Evolutionary conservation across 2,329 filamentous ascomycete species (phyloP), one percentile per base, ranked within the genome.

Genomic region (Sordariomycetes sp.): DNA sequence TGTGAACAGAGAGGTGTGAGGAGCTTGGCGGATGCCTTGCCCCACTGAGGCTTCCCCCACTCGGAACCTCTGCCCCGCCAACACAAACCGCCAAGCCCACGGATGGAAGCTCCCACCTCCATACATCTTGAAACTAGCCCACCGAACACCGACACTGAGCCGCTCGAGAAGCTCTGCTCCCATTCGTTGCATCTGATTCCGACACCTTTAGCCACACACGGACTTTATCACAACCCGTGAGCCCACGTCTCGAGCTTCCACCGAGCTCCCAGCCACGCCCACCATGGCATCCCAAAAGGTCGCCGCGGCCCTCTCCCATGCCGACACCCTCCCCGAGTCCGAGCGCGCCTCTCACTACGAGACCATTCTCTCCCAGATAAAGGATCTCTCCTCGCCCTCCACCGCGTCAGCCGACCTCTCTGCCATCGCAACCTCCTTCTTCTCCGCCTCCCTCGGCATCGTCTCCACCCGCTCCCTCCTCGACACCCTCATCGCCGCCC

Each of bases 401-500:
- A 72, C 69, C 32, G 65, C 71, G 48, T 62, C 64, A 51, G 65
- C 78, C 60, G 84, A 91, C 68, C 76, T 91, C 59, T 82, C 81
- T 60, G 81, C 81, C 64, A 85, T 89, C 62, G 75, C 85, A 57
- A 78, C 85, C 64, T 81, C 78, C 54, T 77, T 91, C 56, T 81
- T 91, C 62, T 77, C 75, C 62, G 84, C 88, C 64, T 77, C 78
- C 24, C 78, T 91, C 57, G 87, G 87, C 64, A 84, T 92, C 63
- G 87, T 94, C n/a, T 78, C 84, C 34, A 84, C 87, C 5, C 82
- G 89, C 6, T 78, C 82, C 17, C 77, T 94, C 13, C 82, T 95
- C 60, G 76, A 79, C 57, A 72, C 75, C 58, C 89, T 95, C 66
- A 77, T 87, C 62, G 65, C 74, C 50, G 74, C 79, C 17, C 85